Base-by-base conservation (phyloP, 495 filamentous ascomycete genomes). In the Penicillium antarcticum region DNA sequence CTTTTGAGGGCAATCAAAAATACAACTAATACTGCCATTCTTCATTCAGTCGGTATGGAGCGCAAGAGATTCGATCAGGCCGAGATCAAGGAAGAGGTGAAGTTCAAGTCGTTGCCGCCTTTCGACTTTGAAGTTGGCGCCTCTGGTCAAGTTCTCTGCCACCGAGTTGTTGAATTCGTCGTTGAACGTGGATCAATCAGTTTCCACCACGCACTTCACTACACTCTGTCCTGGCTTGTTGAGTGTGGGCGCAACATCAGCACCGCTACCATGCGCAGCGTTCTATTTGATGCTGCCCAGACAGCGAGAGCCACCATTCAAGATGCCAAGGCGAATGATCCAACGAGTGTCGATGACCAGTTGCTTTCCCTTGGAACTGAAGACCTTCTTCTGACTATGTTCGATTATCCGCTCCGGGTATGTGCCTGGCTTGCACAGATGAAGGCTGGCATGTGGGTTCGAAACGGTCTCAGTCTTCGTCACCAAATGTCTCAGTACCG, bases 381-480 rank as follows among this genome's bases (percentile, higher is more conserved):
- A 51, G 89, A 96, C 62, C 80, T 92, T 54, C 76, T 97, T 12
- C 83, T 96, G 63, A 85, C 88, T 0, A 83, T 89, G 55, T 96
- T 97, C 61, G 94, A 99, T 65, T 95, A 88, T 62, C 92, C 94
- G 3, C 76, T 99, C 5, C 80, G 94, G 32, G 91, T 97, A 3
- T 96, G 91, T 67, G 91, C 88, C 9, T 99, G 94, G 94, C 74
- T 99, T 17, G 88, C 92, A 2, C 95, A 99, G 71, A 97, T 97
- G 85, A 95, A 95, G 66, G 89, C 91, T 3, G 88, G 88, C 13
- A 94, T 97, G 88, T 99, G 94, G 94, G 95, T 99, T 34, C 85
- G 94, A 31, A 99, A 99, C 62, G 94, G 94, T 8, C 84, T 97
- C 56, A 96, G 91, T 65, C 81, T 99, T 39, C 85, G 89, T 12